Evolutionary conservation across 2,329 filamentous ascomycete genomes (phyloP).

Genomic region (Sclerotinia nivalis): DNA sequence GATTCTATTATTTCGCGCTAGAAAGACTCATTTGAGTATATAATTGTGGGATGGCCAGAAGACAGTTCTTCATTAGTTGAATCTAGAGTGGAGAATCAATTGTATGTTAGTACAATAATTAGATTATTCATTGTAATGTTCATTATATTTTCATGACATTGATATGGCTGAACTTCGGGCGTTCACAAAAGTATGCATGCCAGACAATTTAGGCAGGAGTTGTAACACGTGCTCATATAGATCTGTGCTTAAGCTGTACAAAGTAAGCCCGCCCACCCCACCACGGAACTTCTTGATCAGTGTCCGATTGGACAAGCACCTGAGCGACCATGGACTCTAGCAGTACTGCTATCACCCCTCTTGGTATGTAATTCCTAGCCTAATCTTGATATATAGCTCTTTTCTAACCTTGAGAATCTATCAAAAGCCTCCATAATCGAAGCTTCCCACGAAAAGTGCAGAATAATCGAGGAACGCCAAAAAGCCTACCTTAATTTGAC

Average conservation of each 20-base stretch:
- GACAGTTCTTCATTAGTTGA: background rate
- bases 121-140: background rate
- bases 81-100: background rate
- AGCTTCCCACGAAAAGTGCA: background rate
- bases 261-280: background rate
- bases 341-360: background rate
- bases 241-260: constrained; percentile 9
- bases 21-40: no score
- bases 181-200: background rate
- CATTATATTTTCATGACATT: background rate
- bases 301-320: background rate
- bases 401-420: constrained; percentile 9
- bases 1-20: no score
- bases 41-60: background rate
- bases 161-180: background rate
- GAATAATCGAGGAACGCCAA: background rate
- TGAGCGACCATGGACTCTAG: background rate
- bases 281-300: background rate
- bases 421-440: background rate
- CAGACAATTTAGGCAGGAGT: background rate
- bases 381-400: background rate
- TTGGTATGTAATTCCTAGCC: background rate
- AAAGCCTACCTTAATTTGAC: background rate
- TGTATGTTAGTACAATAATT: background rate
- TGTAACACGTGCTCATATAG: accelerated